phyloP scores from a whole-genome alignment of 805 yeast genomes.

The Schizosaccharomyces osmophilus region DNA sequence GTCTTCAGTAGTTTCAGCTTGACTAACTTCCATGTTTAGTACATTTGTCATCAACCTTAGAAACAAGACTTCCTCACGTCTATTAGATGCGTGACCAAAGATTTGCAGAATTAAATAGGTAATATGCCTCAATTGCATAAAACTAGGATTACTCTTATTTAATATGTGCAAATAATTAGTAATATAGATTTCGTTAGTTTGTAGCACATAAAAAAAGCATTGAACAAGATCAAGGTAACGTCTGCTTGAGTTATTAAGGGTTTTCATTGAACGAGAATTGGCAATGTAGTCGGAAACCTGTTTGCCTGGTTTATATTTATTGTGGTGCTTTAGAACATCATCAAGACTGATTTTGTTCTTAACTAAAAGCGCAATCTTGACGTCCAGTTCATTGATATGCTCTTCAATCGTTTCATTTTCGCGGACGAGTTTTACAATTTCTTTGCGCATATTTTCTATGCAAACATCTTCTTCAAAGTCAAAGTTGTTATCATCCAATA shows the following conservation, averaged over 20 bases:
- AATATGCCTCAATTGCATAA: conserved; percentile 14
- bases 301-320: conserved; percentile 2
- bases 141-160: conserved; percentile 11
- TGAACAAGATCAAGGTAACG: conserved; percentile 43
- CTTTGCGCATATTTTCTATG: conserved; percentile 40
- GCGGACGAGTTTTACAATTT: conserved; percentile 43
- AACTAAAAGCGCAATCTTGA: conserved; percentile 52
- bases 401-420: conserved; percentile 48
- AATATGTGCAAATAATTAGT: conserved; percentile 24
- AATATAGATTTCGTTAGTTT: conserved; percentile 58
- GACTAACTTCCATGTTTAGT: conserved; percentile 10
- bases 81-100: conserved; percentile 18
- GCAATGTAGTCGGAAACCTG: conserved; percentile 9
- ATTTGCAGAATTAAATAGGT: conserved; percentile 14
- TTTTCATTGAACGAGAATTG: conserved; percentile 16
- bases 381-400: conserved; percentile 50
- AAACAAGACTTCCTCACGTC: conserved; percentile 49
- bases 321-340: conserved; percentile 27
- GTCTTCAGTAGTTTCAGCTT: conserved; percentile 7
- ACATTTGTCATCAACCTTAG: conserved; percentile 27
- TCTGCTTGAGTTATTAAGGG: conserved; percentile 17
- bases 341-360: conserved; percentile 59
- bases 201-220: conserved; percentile 55
- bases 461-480: conserved; percentile 56
- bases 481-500: conserved; percentile 45